Base-by-base conservation (phyloP, 176 grass and related monocot species). In the Areca catechu region DNA sequence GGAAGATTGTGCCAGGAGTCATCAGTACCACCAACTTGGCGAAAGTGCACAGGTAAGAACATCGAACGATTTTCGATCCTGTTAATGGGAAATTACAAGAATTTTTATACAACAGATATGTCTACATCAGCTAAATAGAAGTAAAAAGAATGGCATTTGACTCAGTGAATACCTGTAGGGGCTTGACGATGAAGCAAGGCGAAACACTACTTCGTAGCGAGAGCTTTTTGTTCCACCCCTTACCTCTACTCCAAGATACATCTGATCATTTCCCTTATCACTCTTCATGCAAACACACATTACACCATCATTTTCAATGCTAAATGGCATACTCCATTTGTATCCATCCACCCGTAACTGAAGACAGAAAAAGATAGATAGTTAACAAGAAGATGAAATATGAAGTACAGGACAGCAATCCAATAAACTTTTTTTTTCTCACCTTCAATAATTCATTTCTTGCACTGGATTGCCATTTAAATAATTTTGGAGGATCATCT, bases 31-130 rank as follows among this genome's bases (percentile, higher is more conserved):
- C 80, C 80, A 15, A 79, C 75, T 84, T 97, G 92, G 29, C 92
- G 92, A 64, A 91, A 81, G 54, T 53, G 61, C 62, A 97, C n/a
- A 77, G 80, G 86, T 75, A 97, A 79, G 66, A 88, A 97, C 83
- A 91, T 97, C 14, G 86, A 97, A 49, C 86, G 92, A 72, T 97
- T 97, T 77, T 97, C 92, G 60, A 97, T 83, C 78, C 92, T 96
- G 80, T 49, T 56, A 43, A 67, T 19, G 20, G 22, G 5, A 18
- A 14, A 16, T 14, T 43, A 43, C 34, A 43, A 12, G 34, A 2
- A 22, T 19, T 4, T 29, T 20, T 64, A 66, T 62, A 71, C 16
- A 56, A 60, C 55, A 62, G 53, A 68, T 30, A 76, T 49, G 56
- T 4, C 2, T 25, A 48, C 10, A 72, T 48, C 18, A 30, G 62